These are phyloP conservation scores for Citrullus amarus DNA, from an alignment of 306 rosid species.

Conservation along the genomic window DNA sequence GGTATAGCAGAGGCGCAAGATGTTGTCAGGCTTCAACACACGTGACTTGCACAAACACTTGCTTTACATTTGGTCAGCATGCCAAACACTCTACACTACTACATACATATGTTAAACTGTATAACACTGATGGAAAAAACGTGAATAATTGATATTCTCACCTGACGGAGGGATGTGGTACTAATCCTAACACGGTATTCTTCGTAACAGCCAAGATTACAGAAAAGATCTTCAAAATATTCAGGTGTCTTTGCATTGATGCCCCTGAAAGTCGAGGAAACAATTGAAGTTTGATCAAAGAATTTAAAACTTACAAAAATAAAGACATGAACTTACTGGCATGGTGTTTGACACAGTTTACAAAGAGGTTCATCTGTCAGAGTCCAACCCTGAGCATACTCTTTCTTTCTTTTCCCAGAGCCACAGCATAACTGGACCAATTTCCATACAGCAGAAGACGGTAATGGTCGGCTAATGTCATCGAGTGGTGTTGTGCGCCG, in stretches of 20 bases:
- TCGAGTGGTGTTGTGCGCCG: constrained; percentile 66
- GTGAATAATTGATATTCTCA: constrained; percentile 7
- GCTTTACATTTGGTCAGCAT: neutral
- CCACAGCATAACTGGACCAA: constrained; percentile 50
- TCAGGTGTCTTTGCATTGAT: constrained; percentile 66
- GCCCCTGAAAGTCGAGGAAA: constrained; percentile 48
- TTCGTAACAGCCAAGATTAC: constrained; percentile 75
- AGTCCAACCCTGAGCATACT: constrained; percentile 81
- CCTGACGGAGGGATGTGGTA: constrained; percentile 70
- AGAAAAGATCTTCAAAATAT: constrained; percentile 87
- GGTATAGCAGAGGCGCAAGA: neutral
- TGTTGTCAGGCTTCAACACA: neutral
- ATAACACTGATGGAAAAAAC: neutral
- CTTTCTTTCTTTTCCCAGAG: constrained; percentile 67
- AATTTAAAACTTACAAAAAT: neutral
- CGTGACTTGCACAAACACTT: neutral
- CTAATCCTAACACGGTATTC: constrained; percentile 87
- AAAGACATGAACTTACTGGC: constrained; percentile 47
- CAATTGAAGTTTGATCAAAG: constrained; percentile 10
- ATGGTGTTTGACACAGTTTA: constrained; percentile 78
- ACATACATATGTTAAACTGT: neutral
- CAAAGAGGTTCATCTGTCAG: constrained; percentile 70
- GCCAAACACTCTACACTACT: neutral
- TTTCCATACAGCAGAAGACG: constrained; percentile 74
- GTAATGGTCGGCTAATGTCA: constrained; percentile 76